A percentile compares a stretch with the other conserved stretches of the same genome.
Evolutionary conservation across 306 rosid species (phyloP).

Genomic region (Lathyrus aphaca): DNA sequence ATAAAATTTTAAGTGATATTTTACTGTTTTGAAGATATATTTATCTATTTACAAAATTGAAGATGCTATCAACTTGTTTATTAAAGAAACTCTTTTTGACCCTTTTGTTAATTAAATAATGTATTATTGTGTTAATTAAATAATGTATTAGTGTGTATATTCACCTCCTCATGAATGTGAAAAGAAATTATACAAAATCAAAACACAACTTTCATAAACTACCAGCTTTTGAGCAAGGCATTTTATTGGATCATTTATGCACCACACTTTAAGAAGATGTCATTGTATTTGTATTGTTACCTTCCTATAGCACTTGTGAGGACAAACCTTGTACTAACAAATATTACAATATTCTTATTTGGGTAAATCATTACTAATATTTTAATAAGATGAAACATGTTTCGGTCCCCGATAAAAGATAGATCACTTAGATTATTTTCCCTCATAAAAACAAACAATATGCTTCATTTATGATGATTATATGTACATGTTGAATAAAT

Average conservation of each 20-base stretch:
- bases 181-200: background rate
- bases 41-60: background rate
- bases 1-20: background rate
- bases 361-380: too few species aligned
- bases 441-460: too few species aligned
- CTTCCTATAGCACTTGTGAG: background rate
- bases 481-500: too few species aligned
- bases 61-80: background rate
- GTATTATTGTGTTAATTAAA: background rate
- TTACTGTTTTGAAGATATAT: background rate
- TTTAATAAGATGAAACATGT: too few species aligned
- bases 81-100: background rate
- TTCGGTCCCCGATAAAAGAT: too few species aligned
- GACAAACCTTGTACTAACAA: background rate
- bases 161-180: background rate
- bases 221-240: background rate
- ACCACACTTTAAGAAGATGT: background rate
- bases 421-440: too few species aligned
- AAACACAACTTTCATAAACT: background rate
- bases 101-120: conserved; percentile 1
- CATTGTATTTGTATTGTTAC: background rate
- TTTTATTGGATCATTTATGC: background rate
- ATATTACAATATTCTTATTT: background rate
- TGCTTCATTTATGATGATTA: too few species aligned
- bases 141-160: background rate